Percentiles rank a stretch among this genome's conserved stretches.
These are phyloP conservation scores for Helianthus annuus DNA, from an alignment of 129 eudicot genomes.

Conservation along the genomic window HanXRQr2.0-SUNRISE NC_035439.2:4176181-4176680, in stretches of 20 bases:
- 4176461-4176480: constrained; percentile 17
- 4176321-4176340: background rate
- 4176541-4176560: background rate
- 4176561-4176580: no score
- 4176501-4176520: constrained; percentile 2
- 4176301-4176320: background rate
- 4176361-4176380: constrained; percentile 4
- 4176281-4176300: constrained; percentile 8
- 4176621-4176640: no score
- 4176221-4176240: constrained; percentile 1
- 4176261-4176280: constrained; percentile 3
- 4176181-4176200: constrained; percentile 23
- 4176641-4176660: no score
- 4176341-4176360: constrained; percentile 15
- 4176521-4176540: background rate
- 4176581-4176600: no score
- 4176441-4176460: constrained; percentile 14
- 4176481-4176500: constrained; percentile 11
- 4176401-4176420: constrained; percentile 24
- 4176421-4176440: background rate
- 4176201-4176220: constrained; percentile 1
- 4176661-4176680: no score
- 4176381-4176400: constrained; percentile 16
- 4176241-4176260: constrained; percentile 11
- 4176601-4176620: no score